Percentiles rank a stretch among this genome's conserved stretches.
These are phyloP conservation scores for Trypethelium eluteriae DNA, from an alignment of 495 filamentous ascomycete genomes.

Conservation along the genomic window DNA sequence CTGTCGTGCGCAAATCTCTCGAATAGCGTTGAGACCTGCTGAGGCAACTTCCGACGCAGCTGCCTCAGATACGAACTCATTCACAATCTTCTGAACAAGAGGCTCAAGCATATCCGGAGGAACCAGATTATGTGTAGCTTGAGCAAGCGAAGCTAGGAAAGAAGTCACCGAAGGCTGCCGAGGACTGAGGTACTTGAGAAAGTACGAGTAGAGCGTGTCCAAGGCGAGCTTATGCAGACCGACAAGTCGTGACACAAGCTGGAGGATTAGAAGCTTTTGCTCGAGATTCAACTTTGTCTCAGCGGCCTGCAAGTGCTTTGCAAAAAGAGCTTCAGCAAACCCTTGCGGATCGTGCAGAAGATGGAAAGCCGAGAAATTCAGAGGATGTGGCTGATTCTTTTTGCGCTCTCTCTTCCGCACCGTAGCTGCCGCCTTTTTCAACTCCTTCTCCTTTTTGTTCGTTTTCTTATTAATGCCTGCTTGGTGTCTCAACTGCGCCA, in stretches of 20 bases:
- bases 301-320: conserved; percentile 78
- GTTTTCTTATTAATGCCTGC: conserved; percentile 90
- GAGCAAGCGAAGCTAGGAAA: conserved; percentile 86
- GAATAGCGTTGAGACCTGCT: conserved; percentile 88
- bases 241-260: conserved; percentile 82
- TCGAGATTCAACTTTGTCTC: conserved; percentile 86
- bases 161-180: conserved; percentile 89
- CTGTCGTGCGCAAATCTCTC: conserved; percentile 86
- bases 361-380: conserved; percentile 98
- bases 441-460: conserved; percentile 69
- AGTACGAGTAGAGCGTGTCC: conserved; percentile 78
- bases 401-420: conserved; percentile 76
- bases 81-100: conserved; percentile 88
- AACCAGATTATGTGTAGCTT: conserved; percentile 82
- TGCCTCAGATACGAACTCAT: conserved; percentile 95
- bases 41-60: conserved; percentile 83
- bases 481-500: conserved; percentile 75
- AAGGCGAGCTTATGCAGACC: conserved; percentile 86
- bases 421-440: conserved; percentile 70
- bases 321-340: conserved; percentile 84
- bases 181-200: conserved; percentile 76
- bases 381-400: conserved; percentile 73
- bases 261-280: conserved; percentile 77
- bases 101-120: conserved; percentile 92
- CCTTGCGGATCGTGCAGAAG: conserved; percentile 92